Percentiles rank a stretch among this genome's conserved stretches.
Evolutionary conservation across 495 filamentous ascomycete species (phyloP).

Genomic region (Penicillium canescens): DNA sequence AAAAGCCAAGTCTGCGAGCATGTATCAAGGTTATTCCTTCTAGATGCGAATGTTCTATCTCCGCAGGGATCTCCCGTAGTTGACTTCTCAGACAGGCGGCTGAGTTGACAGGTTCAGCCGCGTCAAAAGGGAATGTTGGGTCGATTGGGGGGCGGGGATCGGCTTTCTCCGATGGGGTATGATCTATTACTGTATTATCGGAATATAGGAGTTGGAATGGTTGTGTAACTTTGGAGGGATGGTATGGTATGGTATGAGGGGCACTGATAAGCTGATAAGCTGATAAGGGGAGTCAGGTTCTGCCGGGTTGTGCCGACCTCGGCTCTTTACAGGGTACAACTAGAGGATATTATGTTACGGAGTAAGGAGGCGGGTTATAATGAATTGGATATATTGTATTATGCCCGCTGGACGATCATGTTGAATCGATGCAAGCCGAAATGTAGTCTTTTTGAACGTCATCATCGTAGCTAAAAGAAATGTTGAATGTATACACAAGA

Average conservation of each 20-base stretch:
- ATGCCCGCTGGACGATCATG: conserved; percentile 10
- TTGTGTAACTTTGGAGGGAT: neutral
- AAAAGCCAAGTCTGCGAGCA: neutral
- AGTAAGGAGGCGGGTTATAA: too few species aligned
- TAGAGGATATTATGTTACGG: too few species aligned
- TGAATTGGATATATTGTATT: neutral
- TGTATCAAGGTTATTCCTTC: neutral
- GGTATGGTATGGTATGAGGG: conserved; percentile 7
- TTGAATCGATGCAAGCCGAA: conserved; percentile 16
- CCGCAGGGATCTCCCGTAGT: neutral
- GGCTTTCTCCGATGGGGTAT: conserved; percentile 26
- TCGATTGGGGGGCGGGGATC: conserved; percentile 16
- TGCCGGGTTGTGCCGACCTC: neutral
- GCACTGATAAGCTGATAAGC: conserved; percentile 1
- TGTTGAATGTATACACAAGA: conserved; percentile 35
- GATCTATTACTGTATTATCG: neutral
- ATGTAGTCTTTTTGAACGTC: conserved; percentile 5
- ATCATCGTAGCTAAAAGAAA: conserved; percentile 23
- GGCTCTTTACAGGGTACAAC: neutral
- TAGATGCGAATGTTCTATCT: neutral
- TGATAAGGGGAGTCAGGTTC: neutral
- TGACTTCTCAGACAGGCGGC: neutral
- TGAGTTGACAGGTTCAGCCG: neutral
- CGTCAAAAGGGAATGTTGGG: neutral
- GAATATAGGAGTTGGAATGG: neutral